Evolutionary conservation across 192 early-diverging fungal species (phyloP).

Genomic region (Coemansia umbellata): DNA sequence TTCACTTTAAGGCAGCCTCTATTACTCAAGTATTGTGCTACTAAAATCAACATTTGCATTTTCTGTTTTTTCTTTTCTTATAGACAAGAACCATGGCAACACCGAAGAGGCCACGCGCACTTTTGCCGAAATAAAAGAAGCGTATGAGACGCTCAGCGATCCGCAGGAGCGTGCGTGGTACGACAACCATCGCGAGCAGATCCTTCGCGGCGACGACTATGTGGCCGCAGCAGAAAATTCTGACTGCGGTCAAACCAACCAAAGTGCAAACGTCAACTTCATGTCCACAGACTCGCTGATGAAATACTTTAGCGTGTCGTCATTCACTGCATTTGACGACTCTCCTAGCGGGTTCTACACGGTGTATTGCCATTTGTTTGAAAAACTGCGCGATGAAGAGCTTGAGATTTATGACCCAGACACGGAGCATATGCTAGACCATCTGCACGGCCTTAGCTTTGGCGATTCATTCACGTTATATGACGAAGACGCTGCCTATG

Average conservation of each 20-base stretch:
- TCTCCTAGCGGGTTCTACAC: constrained; percentile 70
- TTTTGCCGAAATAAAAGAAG: constrained; percentile 88
- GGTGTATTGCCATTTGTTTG: constrained; percentile 77
- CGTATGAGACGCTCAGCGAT: constrained; percentile 92
- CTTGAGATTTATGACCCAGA: constrained; percentile 18
- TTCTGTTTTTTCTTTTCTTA: too few species aligned
- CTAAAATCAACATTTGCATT: background rate
- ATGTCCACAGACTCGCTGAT: constrained; percentile 59
- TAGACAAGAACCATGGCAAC: constrained; percentile 85
- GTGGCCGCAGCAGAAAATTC: constrained; percentile 14
- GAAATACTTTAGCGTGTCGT: constrained; percentile 72
- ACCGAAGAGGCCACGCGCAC: constrained; percentile 80
- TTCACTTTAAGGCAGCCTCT: background rate
- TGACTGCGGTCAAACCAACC: constrained; percentile 46
- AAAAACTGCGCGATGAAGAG: constrained; percentile 78
- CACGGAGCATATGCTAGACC: constrained; percentile 17
- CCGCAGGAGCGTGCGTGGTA: constrained; percentile 95
- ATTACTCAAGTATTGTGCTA: background rate
- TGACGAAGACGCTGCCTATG: constrained; percentile 56
- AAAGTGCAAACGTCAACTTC: constrained; percentile 42
- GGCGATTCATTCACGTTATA: constrained; percentile 63
- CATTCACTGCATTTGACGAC: constrained; percentile 72
- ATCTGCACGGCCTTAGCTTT: constrained; percentile 56
- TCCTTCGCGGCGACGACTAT: constrained; percentile 72
- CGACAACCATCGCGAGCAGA: constrained; percentile 89